A percentile compares a stretch with the other conserved stretches of the same genome.
Conservation (phyloP, 1,139 yeast species). For the Meyerozyma carpophila region DNA sequence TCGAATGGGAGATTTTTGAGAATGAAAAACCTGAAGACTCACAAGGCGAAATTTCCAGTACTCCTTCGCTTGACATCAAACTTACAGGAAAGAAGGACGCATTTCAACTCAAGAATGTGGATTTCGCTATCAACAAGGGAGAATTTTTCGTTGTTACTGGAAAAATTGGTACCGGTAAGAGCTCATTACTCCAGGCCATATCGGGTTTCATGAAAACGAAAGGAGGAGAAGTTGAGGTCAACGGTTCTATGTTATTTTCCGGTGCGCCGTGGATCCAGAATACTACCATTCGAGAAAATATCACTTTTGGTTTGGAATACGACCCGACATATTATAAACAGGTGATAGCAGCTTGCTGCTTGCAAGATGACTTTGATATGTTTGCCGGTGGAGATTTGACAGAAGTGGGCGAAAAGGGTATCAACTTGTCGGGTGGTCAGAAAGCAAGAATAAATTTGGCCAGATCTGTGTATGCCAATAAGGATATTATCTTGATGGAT, state of each 20-base stretch:
- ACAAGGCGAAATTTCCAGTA: neutral
- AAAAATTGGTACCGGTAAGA: slow-evolving; percentile 46
- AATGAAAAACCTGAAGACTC: slow-evolving; percentile 3
- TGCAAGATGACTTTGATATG: slow-evolving; percentile 30
- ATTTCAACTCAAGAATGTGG: slow-evolving; percentile 13
- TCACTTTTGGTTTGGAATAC: slow-evolving; percentile 25
- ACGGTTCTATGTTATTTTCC: slow-evolving; percentile 39
- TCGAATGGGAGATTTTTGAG: slow-evolving; percentile 60
- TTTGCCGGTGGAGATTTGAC: slow-evolving; percentile 42
- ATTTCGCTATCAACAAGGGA: slow-evolving; percentile 31
- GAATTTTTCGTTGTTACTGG: slow-evolving; percentile 46
- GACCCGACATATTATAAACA: slow-evolving; percentile 22
- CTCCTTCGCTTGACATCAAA: neutral
- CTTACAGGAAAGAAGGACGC: neutral
- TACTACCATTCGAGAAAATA: slow-evolving; percentile 36
- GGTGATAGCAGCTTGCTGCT: slow-evolving; percentile 31
- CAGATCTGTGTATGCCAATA: slow-evolving; percentile 38
- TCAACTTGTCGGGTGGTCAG: slow-evolving; percentile 46
- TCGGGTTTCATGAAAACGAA: slow-evolving; percentile 43
- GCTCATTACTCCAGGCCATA: slow-evolving; percentile 42
- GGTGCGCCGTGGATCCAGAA: slow-evolving; percentile 50
- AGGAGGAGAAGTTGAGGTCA: slow-evolving; percentile 32
- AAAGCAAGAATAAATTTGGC: slow-evolving; percentile 45
- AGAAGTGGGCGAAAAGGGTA: slow-evolving; percentile 46
- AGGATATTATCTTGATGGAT: slow-evolving; percentile 37